Evolutionary conservation across 495 filamentous ascomycete species (phyloP).

Genomic region (Tuber brumale): DNA sequence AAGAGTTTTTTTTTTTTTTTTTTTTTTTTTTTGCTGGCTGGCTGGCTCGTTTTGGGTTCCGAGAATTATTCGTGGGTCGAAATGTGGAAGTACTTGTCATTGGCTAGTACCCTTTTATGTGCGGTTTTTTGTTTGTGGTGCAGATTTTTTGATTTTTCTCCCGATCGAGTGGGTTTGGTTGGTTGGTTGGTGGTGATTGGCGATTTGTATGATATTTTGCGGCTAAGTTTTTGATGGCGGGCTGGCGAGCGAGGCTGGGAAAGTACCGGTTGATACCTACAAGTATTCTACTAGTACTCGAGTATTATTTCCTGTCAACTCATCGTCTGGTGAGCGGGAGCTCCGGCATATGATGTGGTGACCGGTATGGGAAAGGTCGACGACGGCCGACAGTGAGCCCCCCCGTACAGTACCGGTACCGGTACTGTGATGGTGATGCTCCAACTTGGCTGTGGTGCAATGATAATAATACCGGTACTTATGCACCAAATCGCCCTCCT

Average conservation of each 20-base stretch:
- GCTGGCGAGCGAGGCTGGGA: background rate
- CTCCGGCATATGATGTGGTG: background rate
- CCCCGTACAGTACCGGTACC: too few species aligned
- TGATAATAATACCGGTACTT: background rate
- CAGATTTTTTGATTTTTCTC: background rate
- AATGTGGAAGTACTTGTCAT: background rate
- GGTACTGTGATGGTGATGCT: background rate
- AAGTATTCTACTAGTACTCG: too few species aligned
- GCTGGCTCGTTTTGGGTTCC: background rate
- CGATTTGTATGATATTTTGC: background rate
- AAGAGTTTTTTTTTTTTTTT: too few species aligned
- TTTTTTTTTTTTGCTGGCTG: too few species aligned
- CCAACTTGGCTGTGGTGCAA: background rate
- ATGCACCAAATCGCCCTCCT: background rate
- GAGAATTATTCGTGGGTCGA: conserved; percentile 2
- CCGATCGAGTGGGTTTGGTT: background rate
- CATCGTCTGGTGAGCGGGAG: background rate
- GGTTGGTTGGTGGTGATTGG: background rate
- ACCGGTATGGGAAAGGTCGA: too few species aligned
- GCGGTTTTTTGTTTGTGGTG: background rate
- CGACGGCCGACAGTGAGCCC: background rate
- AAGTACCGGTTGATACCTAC: too few species aligned
- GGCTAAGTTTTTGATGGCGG: background rate
- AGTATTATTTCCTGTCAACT: too few species aligned
- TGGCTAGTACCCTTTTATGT: background rate